phyloP scores from a whole-genome alignment of 1,139 yeast genomes.

The Suhomyces coccinellae region DNA sequence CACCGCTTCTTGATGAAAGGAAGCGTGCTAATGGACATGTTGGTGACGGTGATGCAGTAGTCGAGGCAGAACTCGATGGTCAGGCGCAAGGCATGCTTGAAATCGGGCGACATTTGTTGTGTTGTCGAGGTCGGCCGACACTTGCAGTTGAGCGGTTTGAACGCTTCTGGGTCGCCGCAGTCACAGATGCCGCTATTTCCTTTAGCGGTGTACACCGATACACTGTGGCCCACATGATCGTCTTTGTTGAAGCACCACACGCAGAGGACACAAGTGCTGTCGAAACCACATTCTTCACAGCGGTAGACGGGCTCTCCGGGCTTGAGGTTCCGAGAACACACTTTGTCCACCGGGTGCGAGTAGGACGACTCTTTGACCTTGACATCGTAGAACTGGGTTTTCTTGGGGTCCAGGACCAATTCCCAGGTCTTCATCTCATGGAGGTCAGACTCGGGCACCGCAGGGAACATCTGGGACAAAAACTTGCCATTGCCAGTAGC shows the following conservation, averaged over 20 bases:
- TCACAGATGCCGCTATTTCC: slow-evolving; percentile 76
- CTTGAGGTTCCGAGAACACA: slow-evolving; percentile 63
- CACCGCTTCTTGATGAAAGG: slow-evolving; percentile 28
- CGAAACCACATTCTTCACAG: slow-evolving; percentile 67
- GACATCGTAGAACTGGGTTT: background rate
- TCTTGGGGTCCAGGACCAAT: background rate
- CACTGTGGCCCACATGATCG: slow-evolving; percentile 67
- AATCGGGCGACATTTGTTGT: slow-evolving; percentile 11
- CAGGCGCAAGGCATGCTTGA: slow-evolving; percentile 20
- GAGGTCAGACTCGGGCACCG: slow-evolving; percentile 1
- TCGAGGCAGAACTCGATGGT: slow-evolving; percentile 45
- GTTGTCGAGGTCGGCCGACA: slow-evolving; percentile 16
- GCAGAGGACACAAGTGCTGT: slow-evolving; percentile 75
- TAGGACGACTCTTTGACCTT: slow-evolving; percentile 7
- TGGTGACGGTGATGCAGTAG: slow-evolving; percentile 49
- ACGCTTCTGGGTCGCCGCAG: slow-evolving; percentile 89
- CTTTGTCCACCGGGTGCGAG: slow-evolving; percentile 46
- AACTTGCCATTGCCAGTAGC: slow-evolving; percentile 33
- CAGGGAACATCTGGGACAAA: slow-evolving; percentile 29
- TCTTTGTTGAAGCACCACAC: slow-evolving; percentile 64
- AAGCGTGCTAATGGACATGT: slow-evolving; percentile 34
- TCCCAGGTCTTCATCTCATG: background rate
- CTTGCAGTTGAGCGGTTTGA: slow-evolving; percentile 59
- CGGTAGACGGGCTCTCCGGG: slow-evolving; percentile 65
- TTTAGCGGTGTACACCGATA: slow-evolving; percentile 50